Evolutionary conservation across 2,329 filamentous ascomycete species (phyloP).

Genomic region (Aureobasidium sp.): DNA sequence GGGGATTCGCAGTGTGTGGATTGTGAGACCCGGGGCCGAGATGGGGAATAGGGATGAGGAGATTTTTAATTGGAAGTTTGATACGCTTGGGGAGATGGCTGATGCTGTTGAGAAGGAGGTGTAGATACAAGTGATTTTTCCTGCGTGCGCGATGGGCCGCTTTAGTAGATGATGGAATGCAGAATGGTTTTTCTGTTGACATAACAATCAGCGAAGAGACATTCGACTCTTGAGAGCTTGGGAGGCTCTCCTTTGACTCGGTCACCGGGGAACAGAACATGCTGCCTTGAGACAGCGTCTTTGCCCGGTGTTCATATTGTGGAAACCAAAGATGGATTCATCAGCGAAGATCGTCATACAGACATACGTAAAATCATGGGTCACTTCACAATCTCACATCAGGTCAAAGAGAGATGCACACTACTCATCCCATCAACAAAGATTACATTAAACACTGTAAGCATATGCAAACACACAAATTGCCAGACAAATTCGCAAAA

Average conservation of each 20-base stretch:
- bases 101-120: constrained; percentile 43
- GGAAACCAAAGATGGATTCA: background rate
- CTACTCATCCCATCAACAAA: too few relatives aligned
- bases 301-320: background rate
- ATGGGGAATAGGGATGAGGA: constrained; percentile 40
- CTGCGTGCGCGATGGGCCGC: background rate
- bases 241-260: too few relatives aligned
- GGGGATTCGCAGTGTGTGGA: constrained; percentile 59
- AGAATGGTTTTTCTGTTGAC: too few relatives aligned
- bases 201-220: too few relatives aligned
- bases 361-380: background rate
- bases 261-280: too few relatives aligned
- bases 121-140: background rate
- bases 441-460: too few relatives aligned
- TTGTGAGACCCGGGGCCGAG: constrained; percentile 45
- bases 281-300: too few relatives aligned
- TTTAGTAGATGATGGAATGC: background rate
- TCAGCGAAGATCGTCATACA: background rate
- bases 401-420: background rate
- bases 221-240: too few relatives aligned
- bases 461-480: too few relatives aligned
- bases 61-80: constrained; percentile 51
- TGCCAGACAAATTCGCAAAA: too few relatives aligned
- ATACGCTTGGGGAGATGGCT: constrained; percentile 54
- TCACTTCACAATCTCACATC: background rate